Evolutionary conservation across 257 asterid species (phyloP), one percentile per base, ranked within the genome.

Genomic region (Scutellaria baicalensis): DNA sequence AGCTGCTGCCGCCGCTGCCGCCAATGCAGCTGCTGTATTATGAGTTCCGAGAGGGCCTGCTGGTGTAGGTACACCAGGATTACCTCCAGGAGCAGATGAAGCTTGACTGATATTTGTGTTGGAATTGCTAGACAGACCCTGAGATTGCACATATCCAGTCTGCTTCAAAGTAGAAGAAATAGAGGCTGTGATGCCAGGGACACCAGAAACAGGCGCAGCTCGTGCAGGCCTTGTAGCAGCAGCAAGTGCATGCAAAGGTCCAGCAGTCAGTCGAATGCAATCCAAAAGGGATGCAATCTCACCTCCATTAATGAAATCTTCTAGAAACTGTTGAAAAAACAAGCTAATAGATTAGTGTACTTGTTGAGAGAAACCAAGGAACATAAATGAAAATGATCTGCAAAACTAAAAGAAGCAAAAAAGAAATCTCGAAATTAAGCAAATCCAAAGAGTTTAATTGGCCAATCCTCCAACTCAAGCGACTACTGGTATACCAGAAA

Each of bases 211-310:
- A 59, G 99, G 93, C 74, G 99, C 98, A 78, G 99, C 99, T 70
- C 99, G 89, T 61, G 99, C 99, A 68, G 99, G 98, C 76, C 99
- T 84, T 36, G 99, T 91, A 56, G 99, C 99, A 80, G 97, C 97
- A 68, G 98, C 97, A 72, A 94, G 98, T 77, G 99, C 96, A 70
- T 94, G 97, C 87, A 94, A 83, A 31, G 99, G 98, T 64, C 99
- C 99, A 40, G 99, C 96, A 55, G 98, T 94, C 75, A 94, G 88
- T 72, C 97, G 86, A 76, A 94, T 91, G 82, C 99, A 94, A 76
- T 94, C 99, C 86, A 94, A 77, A 75, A 91, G 95, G 51, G 99
- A 91, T 64, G 92, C 92, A 69, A 91, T 98, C 77, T 94, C 99
- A 77, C 89, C 96, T 74, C 97, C 99, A 63, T 94, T 92, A 18